Evolutionary conservation across 768 basidiomycete genomes (phyloP), one percentile per base, ranked within the genome.

Genomic region (Cystobasidium ongulense): DNA sequence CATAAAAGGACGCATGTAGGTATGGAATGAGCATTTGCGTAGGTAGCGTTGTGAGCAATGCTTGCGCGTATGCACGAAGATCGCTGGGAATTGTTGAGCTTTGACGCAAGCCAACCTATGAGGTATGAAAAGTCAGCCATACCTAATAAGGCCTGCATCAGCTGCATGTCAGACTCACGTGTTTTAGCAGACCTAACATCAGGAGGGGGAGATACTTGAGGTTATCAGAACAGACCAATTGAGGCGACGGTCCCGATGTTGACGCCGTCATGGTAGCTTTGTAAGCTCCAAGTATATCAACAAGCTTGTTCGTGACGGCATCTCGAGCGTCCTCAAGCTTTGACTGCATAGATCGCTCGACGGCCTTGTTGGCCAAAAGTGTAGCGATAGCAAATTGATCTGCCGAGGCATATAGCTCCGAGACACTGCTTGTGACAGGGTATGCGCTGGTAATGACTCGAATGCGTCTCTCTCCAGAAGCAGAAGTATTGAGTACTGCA

Each of bases 1-100:
- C 90, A 82, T 95, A 98, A 85, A 99, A 96, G 18, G 86, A 86
- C 1, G 96, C 94, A 82, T 98, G 91, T 77, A 98, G 86, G 81
- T 96, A 98, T 0, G 96, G 92, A 72, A 98, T 85, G 62, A 99
- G 86, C 10, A 89, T 82, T 84, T 99, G 91, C 1, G 92, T 89
- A 0, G 96, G 96, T 63, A 98, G 81, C 8, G 93, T 90, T 0
- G 91, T 91, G 77, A 98, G 84, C 39, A 99, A 83, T 5, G 89
- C 89, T 82, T 97, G 94, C 0, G 96, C 91, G 79, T 98, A 98
- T 11, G 93, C 90, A 76, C 96, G 85, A 63, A 99, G 88, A 82
- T 99, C 96, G 10, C 95, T 90, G 38, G 95, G 93, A 80, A 99
- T 98, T 80, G 94, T 92, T 1, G 91, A 88, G 82, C 94, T 97